Conservation (phyloP, 1,284 basidiomycete genomes). For the Malassezia brasiliensis region DNA sequence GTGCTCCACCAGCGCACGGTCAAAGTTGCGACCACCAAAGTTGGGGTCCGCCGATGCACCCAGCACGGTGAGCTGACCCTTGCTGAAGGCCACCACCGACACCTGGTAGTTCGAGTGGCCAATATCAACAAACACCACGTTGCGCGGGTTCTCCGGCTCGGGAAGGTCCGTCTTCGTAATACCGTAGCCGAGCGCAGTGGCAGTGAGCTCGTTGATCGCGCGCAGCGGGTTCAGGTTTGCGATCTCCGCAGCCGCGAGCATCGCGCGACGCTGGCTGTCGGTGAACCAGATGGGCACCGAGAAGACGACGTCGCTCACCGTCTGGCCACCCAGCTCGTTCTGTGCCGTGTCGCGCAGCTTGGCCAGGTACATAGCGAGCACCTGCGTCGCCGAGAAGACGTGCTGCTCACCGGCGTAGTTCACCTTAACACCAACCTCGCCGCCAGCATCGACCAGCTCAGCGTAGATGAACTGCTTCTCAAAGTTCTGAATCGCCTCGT, state of each 20-base stretch:
- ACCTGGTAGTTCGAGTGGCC: conserved; percentile 48
- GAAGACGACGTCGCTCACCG: conserved; percentile 45
- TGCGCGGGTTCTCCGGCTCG: conserved; percentile 42
- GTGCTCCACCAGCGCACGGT: conserved; percentile 45
- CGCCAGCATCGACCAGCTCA: conserved; percentile 44
- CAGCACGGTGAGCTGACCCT: conserved; percentile 46
- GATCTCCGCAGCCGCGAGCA: conserved; percentile 46
- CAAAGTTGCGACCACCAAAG: conserved; percentile 48
- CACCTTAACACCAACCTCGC: conserved; percentile 47
- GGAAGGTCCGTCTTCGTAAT: conserved; percentile 48
- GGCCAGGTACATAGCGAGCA: conserved; percentile 46
- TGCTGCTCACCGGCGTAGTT: conserved; percentile 42
- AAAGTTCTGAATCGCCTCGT: conserved; percentile 37
- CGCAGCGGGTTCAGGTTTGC: conserved; percentile 46
- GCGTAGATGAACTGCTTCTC: conserved; percentile 47
- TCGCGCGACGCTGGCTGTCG: conserved; percentile 42
- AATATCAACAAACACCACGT: conserved; percentile 47
- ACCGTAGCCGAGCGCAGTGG: conserved; percentile 45
- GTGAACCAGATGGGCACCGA: conserved; percentile 47
- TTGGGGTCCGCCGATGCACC: conserved; percentile 44
- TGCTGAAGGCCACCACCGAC: conserved; percentile 45
- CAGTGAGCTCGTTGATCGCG: conserved; percentile 47
- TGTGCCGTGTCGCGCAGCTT: conserved; percentile 45
- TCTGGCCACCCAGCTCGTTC: conserved; percentile 39
- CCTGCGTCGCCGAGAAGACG: conserved; percentile 44